Percentiles rank a stretch among this genome's conserved stretches.
Conservation (phyloP, 2,329 filamentous ascomycete species). For the Epichloe typhina region DNA sequence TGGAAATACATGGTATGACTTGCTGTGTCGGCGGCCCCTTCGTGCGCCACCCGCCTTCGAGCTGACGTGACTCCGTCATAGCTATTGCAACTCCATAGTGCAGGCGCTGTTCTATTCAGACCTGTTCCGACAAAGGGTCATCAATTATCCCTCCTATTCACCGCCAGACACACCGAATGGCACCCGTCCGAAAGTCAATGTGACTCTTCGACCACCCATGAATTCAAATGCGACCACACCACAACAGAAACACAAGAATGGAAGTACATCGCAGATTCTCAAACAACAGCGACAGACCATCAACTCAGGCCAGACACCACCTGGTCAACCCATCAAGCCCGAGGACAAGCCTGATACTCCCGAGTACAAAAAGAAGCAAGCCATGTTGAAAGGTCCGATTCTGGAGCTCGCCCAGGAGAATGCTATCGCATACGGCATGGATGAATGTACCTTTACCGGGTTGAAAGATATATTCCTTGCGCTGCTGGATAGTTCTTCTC, state of each 20-base stretch:
- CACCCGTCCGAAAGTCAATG: constrained; percentile 38
- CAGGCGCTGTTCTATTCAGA: constrained; percentile 95
- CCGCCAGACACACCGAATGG: constrained; percentile 58
- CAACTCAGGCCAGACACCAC: constrained; percentile 39
- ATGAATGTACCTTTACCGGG: constrained; percentile 86
- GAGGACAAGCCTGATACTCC: constrained; percentile 92
- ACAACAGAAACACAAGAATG: constrained; percentile 36
- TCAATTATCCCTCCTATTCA: constrained; percentile 71
- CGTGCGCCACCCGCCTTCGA: not conserved
- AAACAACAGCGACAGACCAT: constrained; percentile 40
- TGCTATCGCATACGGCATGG: constrained; percentile 72
- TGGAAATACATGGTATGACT: constrained; percentile 81
- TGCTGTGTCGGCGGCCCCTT: not conserved
- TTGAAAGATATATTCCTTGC: constrained; percentile 94
- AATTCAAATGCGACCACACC: constrained; percentile 29
- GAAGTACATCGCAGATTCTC: constrained; percentile 41
- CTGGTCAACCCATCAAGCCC: constrained; percentile 47
- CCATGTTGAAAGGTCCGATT: constrained; percentile 75
- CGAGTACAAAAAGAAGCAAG: constrained; percentile 96
- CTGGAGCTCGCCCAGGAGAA: constrained; percentile 76
- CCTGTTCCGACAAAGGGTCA: constrained; percentile 83
- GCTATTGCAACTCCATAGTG: constrained; percentile 96
- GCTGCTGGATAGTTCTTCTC: constrained; percentile 64
- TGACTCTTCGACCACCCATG: constrained; percentile 46
- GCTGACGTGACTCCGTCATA: constrained; percentile 23